phyloP scores from a whole-genome alignment of 768 basidiomycete genomes.

The Lactifluus volemus region DNA sequence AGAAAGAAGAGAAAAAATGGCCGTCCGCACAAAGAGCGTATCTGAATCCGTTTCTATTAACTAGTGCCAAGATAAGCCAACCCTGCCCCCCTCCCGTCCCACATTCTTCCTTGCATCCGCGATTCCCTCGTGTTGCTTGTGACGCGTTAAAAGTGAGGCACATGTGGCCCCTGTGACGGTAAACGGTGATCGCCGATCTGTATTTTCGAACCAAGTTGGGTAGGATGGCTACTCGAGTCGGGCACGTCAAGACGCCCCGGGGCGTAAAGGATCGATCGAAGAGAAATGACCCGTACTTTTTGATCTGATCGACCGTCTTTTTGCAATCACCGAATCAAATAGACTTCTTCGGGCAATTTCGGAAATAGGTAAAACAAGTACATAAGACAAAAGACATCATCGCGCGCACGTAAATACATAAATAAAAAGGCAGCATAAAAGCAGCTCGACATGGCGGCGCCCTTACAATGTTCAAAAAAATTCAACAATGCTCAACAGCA shows the following conservation, averaged over 20 bases:
- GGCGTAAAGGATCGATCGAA: too few relatives aligned
- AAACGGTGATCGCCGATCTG: neutral
- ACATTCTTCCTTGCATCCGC: too few relatives aligned
- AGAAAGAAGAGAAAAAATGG: neutral
- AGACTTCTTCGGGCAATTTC: neutral
- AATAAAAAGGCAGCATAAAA: slow-evolving; percentile 7
- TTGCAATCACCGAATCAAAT: neutral
- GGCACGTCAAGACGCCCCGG: neutral
- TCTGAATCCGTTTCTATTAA: neutral
- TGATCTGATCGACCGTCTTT: too few relatives aligned
- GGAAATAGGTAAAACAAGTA: slow-evolving; percentile 5
- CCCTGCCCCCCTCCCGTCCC: too few relatives aligned
- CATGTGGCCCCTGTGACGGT: too few relatives aligned
- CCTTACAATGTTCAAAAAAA: slow-evolving; percentile 1
- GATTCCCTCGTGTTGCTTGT: too few relatives aligned
- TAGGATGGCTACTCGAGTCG: neutral
- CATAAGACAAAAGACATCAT: slow-evolving; percentile 13
- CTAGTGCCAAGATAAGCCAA: too few relatives aligned
- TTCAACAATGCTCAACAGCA: neutral
- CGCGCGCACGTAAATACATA: slow-evolving; percentile 15
- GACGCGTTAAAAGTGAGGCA: neutral
- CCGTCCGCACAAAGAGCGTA: too few relatives aligned
- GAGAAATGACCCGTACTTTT: too few relatives aligned
- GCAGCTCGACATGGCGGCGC: neutral
- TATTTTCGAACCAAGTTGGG: neutral